These are phyloP conservation scores for Tuber umbilicatum DNA, from an alignment of 495 filamentous ascomycete genomes.

Conservation along the genomic window DNA sequence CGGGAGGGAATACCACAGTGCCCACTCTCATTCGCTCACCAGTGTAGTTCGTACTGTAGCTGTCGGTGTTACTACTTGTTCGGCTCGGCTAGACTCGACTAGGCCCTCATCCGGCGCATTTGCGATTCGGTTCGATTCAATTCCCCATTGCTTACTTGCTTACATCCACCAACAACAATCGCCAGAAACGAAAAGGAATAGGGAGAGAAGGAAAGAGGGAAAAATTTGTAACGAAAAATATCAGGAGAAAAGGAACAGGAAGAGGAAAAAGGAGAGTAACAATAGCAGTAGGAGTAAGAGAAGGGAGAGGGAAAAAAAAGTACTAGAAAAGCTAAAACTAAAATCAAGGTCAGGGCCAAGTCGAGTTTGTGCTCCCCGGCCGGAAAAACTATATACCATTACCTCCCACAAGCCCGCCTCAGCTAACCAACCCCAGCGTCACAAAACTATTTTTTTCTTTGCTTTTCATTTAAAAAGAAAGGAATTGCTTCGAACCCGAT, in stretches of 20 bases:
- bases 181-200: not conserved
- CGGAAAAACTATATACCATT: slow-evolving; percentile 6
- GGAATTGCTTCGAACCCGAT: not conserved
- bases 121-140: not conserved
- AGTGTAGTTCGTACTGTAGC: not conserved
- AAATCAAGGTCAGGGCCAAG: not conserved
- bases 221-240: not conserved
- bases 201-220: not conserved
- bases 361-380: not conserved
- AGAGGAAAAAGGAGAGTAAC: slow-evolving; percentile 22
- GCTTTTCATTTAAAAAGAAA: not conserved
- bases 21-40: not conserved
- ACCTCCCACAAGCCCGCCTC: not conserved
- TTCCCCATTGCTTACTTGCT: slow-evolving; percentile 5
- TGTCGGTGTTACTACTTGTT: not conserved
- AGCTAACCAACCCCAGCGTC: not conserved
- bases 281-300: slow-evolving; percentile 11
- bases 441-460: not conserved
- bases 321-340: not conserved
- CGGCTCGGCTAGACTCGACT: not conserved
- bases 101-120: not conserved
- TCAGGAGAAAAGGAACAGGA: slow-evolving; percentile 2
- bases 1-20: not conserved
- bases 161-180: slow-evolving; percentile 15
- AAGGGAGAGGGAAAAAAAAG: slow-evolving; percentile 23